Conservation (phyloP, 495 filamentous ascomycete genomes). For the Aspergillus panamensis region DNA sequence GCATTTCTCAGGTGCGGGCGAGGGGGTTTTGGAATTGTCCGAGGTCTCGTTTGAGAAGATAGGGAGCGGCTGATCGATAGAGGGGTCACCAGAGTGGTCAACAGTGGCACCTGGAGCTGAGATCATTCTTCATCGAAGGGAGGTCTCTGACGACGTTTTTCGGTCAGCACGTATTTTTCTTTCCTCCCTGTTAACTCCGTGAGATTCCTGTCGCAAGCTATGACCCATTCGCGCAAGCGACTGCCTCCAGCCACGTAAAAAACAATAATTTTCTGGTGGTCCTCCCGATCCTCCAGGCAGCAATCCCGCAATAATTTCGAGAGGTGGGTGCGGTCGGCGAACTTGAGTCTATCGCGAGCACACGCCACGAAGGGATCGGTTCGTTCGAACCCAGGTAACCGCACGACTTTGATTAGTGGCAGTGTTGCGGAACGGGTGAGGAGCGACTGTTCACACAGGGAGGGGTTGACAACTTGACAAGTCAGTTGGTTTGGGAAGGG, state of each 20-base stretch:
- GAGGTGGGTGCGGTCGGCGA: not conserved
- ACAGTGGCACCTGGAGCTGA: slow-evolving; percentile 20
- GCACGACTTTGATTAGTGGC: not conserved
- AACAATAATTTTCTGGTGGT: not conserved
- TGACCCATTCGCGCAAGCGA: slow-evolving; percentile 24
- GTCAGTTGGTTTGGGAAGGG: not conserved
- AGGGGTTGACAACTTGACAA: not conserved
- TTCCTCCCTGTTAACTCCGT: slow-evolving; percentile 19
- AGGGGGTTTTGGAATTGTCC: not conserved
- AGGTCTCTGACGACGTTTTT: slow-evolving; percentile 1
- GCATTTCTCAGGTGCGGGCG: not conserved
- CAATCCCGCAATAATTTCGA: too few relatives aligned
- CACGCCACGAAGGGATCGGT: not conserved
- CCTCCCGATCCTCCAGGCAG: not conserved
- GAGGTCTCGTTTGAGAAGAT: slow-evolving; percentile 3
- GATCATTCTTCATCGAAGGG: slow-evolving; percentile 27
- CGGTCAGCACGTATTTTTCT: not conserved
- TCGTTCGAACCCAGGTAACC: not conserved
- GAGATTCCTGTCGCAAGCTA: slow-evolving; percentile 14
- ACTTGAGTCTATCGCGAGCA: not conserved
- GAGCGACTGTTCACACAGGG: not conserved
- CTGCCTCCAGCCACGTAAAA: not conserved
- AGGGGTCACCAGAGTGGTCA: slow-evolving; percentile 25
- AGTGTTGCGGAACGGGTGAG: not conserved
- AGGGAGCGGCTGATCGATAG: slow-evolving; percentile 19